Evolutionary conservation across 2,329 filamentous ascomycete species (phyloP).

Genomic region (Fusarium pseudoanthophilum): DNA sequence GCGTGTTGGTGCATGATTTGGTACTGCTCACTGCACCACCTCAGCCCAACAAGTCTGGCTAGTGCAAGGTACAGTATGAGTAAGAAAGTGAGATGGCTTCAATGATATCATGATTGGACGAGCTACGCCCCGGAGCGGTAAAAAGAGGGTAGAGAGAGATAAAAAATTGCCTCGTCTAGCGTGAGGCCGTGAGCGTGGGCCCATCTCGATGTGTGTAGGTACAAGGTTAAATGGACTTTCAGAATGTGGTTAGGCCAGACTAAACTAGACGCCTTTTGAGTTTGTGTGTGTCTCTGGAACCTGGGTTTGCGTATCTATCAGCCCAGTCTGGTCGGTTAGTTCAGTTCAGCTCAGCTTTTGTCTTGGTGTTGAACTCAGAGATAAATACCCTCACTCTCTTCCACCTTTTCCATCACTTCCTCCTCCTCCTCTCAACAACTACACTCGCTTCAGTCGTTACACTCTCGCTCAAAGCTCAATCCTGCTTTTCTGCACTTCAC

Average conservation of each 20-base stretch:
- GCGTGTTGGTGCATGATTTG: no score
- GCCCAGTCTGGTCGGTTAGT: background rate
- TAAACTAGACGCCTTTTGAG: constrained; percentile 1
- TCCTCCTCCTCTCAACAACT: constrained; percentile 14
- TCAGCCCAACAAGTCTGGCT: constrained; percentile 23
- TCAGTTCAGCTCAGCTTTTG: background rate
- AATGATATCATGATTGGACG: constrained; percentile 33
- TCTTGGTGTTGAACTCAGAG: background rate
- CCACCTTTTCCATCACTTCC: background rate
- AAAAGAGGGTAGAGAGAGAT: background rate
- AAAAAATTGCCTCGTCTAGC: constrained; percentile 26
- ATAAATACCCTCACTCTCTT: constrained; percentile 33
- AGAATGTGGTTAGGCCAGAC: background rate
- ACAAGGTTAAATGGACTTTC: background rate
- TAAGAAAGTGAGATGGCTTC: background rate
- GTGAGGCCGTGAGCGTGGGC: background rate
- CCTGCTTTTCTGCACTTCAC: constrained; percentile 24
- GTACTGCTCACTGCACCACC: background rate
- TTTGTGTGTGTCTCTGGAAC: background rate
- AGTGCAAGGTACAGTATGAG: constrained; percentile 27
- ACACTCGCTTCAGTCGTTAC: constrained; percentile 37
- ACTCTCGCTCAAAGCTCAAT: constrained; percentile 10
- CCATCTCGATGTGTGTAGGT: background rate
- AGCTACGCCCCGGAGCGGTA: background rate
- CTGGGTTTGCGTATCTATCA: constrained; percentile 1